phyloP scores from a whole-genome alignment of 1,284 basidiomycete genomes.

The Coniferiporia weirii region DNA sequence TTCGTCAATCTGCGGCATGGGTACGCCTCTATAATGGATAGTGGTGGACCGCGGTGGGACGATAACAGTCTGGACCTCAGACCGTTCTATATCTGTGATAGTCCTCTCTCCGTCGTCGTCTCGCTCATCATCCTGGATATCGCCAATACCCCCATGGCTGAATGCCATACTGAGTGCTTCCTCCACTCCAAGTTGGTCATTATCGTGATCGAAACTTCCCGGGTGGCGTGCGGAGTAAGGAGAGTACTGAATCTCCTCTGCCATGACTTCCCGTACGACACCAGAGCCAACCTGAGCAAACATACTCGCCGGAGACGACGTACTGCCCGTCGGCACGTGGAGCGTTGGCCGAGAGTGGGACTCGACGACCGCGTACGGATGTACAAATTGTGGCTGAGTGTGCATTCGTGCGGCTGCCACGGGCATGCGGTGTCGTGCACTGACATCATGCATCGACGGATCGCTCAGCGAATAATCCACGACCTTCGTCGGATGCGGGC shows the following conservation, averaged over 20 bases:
- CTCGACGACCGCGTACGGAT: conserved; percentile 31
- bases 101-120: not conserved
- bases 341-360: conserved; percentile 19
- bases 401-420: conserved; percentile 32
- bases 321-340: conserved; percentile 25
- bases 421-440: conserved; percentile 46
- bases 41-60: not conserved
- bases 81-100: not conserved
- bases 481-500: conserved; percentile 36
- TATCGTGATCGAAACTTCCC: conserved; percentile 23
- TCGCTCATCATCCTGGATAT: not conserved
- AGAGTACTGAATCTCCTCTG: conserved; percentile 49
- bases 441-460: conserved; percentile 32
- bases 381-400: conserved; percentile 19
- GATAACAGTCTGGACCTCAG: conserved; percentile 8
- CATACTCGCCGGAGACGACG: conserved; percentile 43
- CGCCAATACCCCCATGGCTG: conserved; percentile 7
- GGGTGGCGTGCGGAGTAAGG: conserved; percentile 35
- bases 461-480: conserved; percentile 12
- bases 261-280: conserved; percentile 45
- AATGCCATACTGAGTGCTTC: conserved; percentile 19
- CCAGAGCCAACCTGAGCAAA: conserved; percentile 48
- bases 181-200: conserved; percentile 20
- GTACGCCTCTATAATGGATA: not conserved
- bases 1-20: conserved; percentile 15